A percentile compares a stretch with the other conserved stretches of the same genome.
Evolutionary conservation across 805 yeast genomes (phyloP).

Genomic region (Barnettozyma californica): DNA sequence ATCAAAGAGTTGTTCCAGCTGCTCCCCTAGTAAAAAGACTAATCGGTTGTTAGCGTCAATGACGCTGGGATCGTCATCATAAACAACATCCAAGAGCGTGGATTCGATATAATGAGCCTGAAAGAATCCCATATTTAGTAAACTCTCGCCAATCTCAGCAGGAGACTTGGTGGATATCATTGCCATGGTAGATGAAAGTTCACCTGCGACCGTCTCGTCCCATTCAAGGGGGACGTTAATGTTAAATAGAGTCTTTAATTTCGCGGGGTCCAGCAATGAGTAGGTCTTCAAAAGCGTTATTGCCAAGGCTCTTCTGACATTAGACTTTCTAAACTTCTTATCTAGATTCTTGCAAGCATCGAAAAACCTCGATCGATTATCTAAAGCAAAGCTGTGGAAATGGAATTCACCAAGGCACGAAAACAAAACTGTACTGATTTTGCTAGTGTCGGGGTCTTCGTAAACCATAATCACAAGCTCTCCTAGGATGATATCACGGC

Average conservation of each 20-base stretch:
- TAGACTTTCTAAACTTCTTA: slow-evolving; percentile 42
- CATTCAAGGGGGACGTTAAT: slow-evolving; percentile 32
- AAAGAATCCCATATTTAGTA: slow-evolving; percentile 54
- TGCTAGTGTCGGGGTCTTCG: slow-evolving; percentile 39
- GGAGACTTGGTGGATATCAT: slow-evolving; percentile 51
- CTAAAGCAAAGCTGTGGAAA: slow-evolving; percentile 53
- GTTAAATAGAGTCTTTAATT: slow-evolving; percentile 12
- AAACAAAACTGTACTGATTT: slow-evolving; percentile 49
- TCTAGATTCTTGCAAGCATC: slow-evolving; percentile 73
- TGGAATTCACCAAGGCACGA: slow-evolving; percentile 64
- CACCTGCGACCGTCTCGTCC: slow-evolving; percentile 87
- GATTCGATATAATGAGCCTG: slow-evolving; percentile 46
- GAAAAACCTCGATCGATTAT: slow-evolving; percentile 59
- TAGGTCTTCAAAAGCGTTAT: slow-evolving; percentile 64
- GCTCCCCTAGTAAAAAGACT: slow-evolving; percentile 76
- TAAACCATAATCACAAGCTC: slow-evolving; percentile 45
- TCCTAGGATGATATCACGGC: slow-evolving; percentile 42
- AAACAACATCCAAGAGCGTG: slow-evolving; percentile 66
- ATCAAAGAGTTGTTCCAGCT: slow-evolving; percentile 82
- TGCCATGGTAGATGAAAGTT: slow-evolving; percentile 60
- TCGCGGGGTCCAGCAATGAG: slow-evolving; percentile 41
- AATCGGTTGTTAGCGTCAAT: slow-evolving; percentile 68
- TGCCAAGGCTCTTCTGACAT: slow-evolving; percentile 72
- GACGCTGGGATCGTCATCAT: slow-evolving; percentile 45
- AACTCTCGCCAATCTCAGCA: slow-evolving; percentile 45